Evolutionary conservation across 306 rosid species (phyloP).

Genomic region (Glycyrrhiza uralensis): DNA sequence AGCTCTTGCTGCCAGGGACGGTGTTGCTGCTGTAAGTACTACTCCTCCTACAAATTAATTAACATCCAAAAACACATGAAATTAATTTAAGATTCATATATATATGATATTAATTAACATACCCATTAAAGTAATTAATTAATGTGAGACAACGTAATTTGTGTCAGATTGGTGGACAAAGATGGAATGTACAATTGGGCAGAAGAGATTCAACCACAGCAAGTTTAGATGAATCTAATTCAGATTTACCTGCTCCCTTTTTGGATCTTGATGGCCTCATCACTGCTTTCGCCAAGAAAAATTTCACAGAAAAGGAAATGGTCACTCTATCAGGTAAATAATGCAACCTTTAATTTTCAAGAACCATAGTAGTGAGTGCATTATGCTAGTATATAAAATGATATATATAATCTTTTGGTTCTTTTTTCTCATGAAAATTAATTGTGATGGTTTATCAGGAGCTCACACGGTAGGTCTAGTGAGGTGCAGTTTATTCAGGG

Average conservation of each 20-base stretch:
- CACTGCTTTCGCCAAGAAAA: slow-evolving; percentile 37
- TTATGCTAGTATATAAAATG: too few relatives aligned
- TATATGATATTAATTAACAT: too few relatives aligned
- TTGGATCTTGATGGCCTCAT: slow-evolving; percentile 35
- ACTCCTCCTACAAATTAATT: too few relatives aligned
- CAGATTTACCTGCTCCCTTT: slow-evolving; percentile 45
- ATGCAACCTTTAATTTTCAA: too few relatives aligned
- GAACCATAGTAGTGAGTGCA: too few relatives aligned
- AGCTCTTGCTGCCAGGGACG: slow-evolving; percentile 46
- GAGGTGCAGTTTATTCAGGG: slow-evolving; percentile 25
- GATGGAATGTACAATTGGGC: slow-evolving; percentile 41
- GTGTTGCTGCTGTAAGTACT: slow-evolving; percentile 38
- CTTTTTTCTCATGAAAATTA: not conserved
- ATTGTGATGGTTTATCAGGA: not conserved
- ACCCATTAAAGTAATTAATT: not conserved
- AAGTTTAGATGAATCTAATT: slow-evolving; percentile 31
- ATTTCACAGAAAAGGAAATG: slow-evolving; percentile 36
- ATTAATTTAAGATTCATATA: not conserved
- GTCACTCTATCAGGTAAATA: slow-evolving; percentile 49
- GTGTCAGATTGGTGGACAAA: slow-evolving; percentile 36
- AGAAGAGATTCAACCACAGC: slow-evolving; percentile 59
- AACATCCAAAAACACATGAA: too few relatives aligned
- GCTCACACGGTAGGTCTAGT: slow-evolving; percentile 40
- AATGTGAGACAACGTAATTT: not conserved
- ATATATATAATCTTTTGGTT: not conserved